Evolutionary conservation across 306 rosid species (phyloP), one percentile per base, ranked within the genome.

Genomic region (Begonia loranthoides): DNA sequence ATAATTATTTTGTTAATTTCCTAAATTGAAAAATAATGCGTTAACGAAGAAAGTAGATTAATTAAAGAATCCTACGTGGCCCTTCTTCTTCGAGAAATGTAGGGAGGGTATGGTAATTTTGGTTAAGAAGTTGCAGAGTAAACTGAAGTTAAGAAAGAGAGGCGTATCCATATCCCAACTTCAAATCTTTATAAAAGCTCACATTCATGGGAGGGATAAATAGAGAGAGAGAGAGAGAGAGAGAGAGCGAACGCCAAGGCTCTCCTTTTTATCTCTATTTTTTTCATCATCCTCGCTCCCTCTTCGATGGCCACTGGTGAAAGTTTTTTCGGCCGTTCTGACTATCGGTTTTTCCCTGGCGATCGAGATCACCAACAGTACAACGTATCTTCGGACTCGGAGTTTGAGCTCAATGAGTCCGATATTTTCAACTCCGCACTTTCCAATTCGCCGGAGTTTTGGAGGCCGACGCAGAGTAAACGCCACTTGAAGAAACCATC

Each of bases 391-490:
- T 16, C 73, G 49, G 92, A 83, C 51, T 45, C 85, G 7, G 51
- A 71, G 15, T 83, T 83, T 60, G 96, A 87, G 54, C 74, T 87
- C 67, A 76, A 76, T 57, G 96, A 87, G 55, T 72, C 94, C 0
- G 92, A 87, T 21, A 71, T 87, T 52, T 87, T 60, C 78, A 76
- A 57, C 74, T 72, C 84, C 7, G 51, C 51, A 15, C 56, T 62
- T 13, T 67, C 78, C 13, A 66, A 60, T 56, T 82, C 89, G 13
- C 82, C 96, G 19, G 89, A 86, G 70, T 79, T 49, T 19, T 59
- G 70, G n/a, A 82, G 71, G 52, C 56, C 80, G 12, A 17, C 58
- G 8, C 50, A 56, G 13, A 12, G 50, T 7, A 50, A 77, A 4
- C 70, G 82, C 6, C 43, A 62, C 10, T 49, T 74, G 15, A 71